A percentile compares a stretch with the other conserved stretches of the same genome.
phyloP scores from a whole-genome alignment of 495 filamentous ascomycete genomes.

The Massariosphaeria phaeospora region DNA sequence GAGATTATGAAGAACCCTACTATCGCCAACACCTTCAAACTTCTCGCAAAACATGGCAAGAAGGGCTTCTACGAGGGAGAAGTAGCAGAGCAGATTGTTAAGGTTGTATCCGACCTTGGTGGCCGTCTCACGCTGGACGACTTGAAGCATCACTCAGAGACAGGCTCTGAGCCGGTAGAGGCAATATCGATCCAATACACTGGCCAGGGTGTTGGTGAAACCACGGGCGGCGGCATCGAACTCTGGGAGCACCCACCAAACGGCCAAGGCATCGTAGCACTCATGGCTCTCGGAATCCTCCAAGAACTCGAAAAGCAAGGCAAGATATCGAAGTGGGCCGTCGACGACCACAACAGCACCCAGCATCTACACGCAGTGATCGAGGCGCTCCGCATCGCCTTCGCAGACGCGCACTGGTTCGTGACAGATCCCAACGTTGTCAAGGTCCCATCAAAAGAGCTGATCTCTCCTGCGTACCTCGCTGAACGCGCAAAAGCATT shows the following conservation, averaged over 20 bases:
- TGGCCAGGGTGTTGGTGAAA: slow-evolving; percentile 57
- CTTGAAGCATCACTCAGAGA: slow-evolving; percentile 65
- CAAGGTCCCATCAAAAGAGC: slow-evolving; percentile 57
- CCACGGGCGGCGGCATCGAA: slow-evolving; percentile 57
- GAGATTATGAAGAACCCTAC: slow-evolving; percentile 84
- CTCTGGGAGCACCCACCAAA: slow-evolving; percentile 98
- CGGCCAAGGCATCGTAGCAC: slow-evolving; percentile 89
- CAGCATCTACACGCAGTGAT: slow-evolving; percentile 85
- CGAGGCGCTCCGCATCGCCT: slow-evolving; percentile 85
- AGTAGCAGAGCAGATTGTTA: slow-evolving; percentile 72
- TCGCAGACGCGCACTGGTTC: slow-evolving; percentile 86
- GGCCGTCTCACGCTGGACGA: slow-evolving; percentile 77
- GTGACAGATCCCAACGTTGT: slow-evolving; percentile 73
- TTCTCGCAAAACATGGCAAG: slow-evolving; percentile 74
- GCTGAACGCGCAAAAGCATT: slow-evolving; percentile 67
- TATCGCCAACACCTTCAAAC: slow-evolving; percentile 75
- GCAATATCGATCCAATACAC: slow-evolving; percentile 75
- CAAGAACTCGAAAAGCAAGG: slow-evolving; percentile 71
- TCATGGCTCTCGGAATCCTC: slow-evolving; percentile 89
- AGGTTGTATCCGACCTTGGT: slow-evolving; percentile 69
- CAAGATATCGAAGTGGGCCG: slow-evolving; percentile 62
- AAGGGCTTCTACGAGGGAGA: slow-evolving; percentile 85
- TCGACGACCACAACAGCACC: slow-evolving; percentile 66
- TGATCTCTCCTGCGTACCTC: slow-evolving; percentile 61
- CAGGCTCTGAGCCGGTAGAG: slow-evolving; percentile 71